Evolutionary conservation across 208 protist species (phyloP).

Genomic region (Wallacemonas sp.): DNA sequence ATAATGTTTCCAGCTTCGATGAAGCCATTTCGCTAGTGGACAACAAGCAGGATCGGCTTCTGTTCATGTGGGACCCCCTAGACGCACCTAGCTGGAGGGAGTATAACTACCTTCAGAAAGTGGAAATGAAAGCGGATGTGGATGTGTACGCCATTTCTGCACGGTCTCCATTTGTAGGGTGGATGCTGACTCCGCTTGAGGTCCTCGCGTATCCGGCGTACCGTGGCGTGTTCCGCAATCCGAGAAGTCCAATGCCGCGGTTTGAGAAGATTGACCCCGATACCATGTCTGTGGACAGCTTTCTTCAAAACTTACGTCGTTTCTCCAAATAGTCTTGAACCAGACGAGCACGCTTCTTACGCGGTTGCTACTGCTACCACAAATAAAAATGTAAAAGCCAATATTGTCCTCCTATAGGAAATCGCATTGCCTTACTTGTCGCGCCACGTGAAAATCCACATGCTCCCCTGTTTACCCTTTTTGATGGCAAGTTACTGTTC

Average conservation of each 20-base stretch:
- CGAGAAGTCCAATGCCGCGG: neutral
- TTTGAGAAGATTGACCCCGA: conserved; percentile 2
- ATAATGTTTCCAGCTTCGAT: conserved; percentile 2
- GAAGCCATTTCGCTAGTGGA: neutral
- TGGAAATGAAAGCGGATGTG: neutral
- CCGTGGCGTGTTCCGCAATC: neutral
- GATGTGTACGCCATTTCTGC: neutral
- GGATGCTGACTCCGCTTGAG: neutral
- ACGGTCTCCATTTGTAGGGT: neutral
- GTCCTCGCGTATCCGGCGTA: conserved; percentile 5
- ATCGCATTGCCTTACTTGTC: too few relatives aligned
- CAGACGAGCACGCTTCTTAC: too few relatives aligned
- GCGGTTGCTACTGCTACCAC: too few relatives aligned
- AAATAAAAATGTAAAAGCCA: too few relatives aligned
- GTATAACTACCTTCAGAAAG: neutral
- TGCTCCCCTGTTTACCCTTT: too few relatives aligned
- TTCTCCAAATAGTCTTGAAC: neutral
- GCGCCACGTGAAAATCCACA: too few relatives aligned
- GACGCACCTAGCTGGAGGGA: conserved; percentile 2
- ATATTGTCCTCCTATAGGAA: too few relatives aligned
- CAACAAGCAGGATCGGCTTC: neutral
- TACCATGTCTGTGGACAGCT: neutral
- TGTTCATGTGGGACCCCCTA: conserved; percentile 13
- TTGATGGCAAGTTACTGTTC: too few relatives aligned
- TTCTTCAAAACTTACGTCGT: neutral